phyloP scores from a whole-genome alignment of 2,329 filamentous ascomycete species.

The Teratosphaeria epicoccoides region DNA sequence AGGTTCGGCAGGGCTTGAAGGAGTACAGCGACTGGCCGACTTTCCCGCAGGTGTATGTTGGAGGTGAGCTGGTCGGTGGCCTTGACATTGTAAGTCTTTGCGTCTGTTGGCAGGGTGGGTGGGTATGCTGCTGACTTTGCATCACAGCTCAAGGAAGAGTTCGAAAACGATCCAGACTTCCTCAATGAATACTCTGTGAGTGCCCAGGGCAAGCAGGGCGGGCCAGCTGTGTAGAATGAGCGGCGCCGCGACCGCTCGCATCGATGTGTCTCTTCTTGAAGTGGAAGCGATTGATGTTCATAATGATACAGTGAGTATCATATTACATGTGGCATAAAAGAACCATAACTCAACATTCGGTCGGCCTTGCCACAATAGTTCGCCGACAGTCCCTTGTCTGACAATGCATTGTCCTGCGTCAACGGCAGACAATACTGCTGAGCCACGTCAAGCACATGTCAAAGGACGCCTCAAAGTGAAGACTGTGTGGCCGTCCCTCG shows the following conservation, averaged over 20 bases:
- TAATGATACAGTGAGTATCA: background rate
- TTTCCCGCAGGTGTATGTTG: constrained; percentile 87
- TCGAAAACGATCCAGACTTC: constrained; percentile 73
- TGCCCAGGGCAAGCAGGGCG: constrained; percentile 16
- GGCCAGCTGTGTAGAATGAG: constrained; percentile 15
- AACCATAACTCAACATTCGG: background rate
- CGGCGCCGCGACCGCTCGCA: too few relatives aligned
- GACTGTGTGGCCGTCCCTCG: background rate
- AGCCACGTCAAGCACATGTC: background rate
- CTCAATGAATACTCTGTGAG: constrained; percentile 36
- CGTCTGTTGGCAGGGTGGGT: background rate
- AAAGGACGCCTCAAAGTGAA: background rate
- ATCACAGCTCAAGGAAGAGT: constrained; percentile 78
- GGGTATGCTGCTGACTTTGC: background rate
- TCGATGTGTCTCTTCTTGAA: background rate
- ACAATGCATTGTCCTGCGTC: background rate
- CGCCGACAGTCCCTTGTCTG: background rate
- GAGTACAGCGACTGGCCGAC: constrained; percentile 98
- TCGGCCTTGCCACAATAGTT: background rate
- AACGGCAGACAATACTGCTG: background rate
- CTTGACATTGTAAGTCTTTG: constrained; percentile 74
- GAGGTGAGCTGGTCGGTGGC: constrained; percentile 82
- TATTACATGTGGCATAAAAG: background rate
- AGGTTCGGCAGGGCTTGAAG: constrained; percentile 92
- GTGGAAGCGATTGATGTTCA: background rate